Conservation (phyloP, 2,329 filamentous ascomycete species). For the Botrytis fabae region DNA sequence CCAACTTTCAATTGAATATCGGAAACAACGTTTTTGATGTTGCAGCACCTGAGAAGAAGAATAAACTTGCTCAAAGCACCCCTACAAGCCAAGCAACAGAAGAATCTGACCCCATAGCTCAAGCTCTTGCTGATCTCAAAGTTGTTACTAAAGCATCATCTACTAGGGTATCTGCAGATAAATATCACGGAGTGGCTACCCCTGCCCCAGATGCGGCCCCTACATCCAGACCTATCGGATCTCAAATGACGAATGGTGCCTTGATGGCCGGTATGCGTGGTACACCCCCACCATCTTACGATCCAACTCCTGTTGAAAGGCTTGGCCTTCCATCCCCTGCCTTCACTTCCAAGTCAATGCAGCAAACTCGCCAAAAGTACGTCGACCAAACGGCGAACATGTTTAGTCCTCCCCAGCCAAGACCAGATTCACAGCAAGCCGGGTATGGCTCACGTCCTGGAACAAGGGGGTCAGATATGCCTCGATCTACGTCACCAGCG, state of each 20-base stretch:
- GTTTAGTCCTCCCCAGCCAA: slow-evolving; percentile 51
- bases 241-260: slow-evolving; percentile 44
- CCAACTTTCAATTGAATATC: slow-evolving; percentile 89
- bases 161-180: slow-evolving; percentile 87
- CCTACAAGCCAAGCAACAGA: slow-evolving; percentile 50
- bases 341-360: slow-evolving; percentile 92
- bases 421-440: slow-evolving; percentile 37
- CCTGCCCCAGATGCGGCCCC: slow-evolving; percentile 60
- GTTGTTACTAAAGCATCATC: slow-evolving; percentile 79
- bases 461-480: slow-evolving; percentile 60
- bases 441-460: slow-evolving; percentile 51
- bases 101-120: slow-evolving; percentile 83
- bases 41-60: slow-evolving; percentile 69
- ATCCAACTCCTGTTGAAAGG: slow-evolving; percentile 65
- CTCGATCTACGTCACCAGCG: slow-evolving; percentile 65
- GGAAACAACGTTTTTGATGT: slow-evolving; percentile 97
- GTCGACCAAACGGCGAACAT: slow-evolving; percentile 79
- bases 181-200: slow-evolving; percentile 89
- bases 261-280: slow-evolving; percentile 62
- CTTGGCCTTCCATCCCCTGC: slow-evolving; percentile 89
- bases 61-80: slow-evolving; percentile 43
- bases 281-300: slow-evolving; percentile 86
- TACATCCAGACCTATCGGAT: slow-evolving; percentile 47
- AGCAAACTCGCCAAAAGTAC: slow-evolving; percentile 89
- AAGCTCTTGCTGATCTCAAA: slow-evolving; percentile 90